Evolutionary conservation across 2,329 filamentous ascomycete species (phyloP), one percentile per base, ranked within the genome.

Genomic region (Boeremia lycopersici): DNA sequence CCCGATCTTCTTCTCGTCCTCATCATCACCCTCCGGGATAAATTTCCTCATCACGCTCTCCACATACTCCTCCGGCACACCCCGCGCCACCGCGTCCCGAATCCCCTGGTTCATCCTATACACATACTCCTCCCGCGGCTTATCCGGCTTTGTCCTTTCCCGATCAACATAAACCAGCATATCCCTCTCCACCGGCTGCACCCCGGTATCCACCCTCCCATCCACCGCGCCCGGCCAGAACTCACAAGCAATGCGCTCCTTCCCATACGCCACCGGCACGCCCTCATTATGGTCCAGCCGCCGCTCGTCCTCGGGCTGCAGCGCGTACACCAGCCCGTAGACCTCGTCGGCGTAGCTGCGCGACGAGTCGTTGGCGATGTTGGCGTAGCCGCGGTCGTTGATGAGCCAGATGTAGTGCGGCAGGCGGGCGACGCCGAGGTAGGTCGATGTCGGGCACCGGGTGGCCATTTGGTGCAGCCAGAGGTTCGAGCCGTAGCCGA

Each of bases 401-500:
- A 91, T 89, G 48, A 88, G 78, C 86, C 86, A 91, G 39, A 72
- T 76, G 78, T 85, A 88, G 35, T 77, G 76, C 1, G 71, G 67
- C 3, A 91, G 78, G 17, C 81, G 74, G 3, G 80, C 88, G 45
- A 89, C 75, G 38, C 85, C 85, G 6, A 85, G 69, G 48, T 84
- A 83, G 11, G 69, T 74, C 2, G 84, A 84, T 12, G 68, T 70
- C 1, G 82, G 81, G 67, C 88, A 90, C 47, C 87, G 85, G 40
- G 70, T 62, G 4, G 63, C 63, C 88, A 91, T 90, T 73, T 90
- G 87, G 26, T 79, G 73, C 0, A 81, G 80, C 70, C 86, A 89
- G 53, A 90, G 81, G 71, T 90, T 90, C 69, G 83, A 86, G 59
- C 88, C 88, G 73, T 88, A 90, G 64, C 84, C 88, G 68, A 90